phyloP scores from a whole-genome alignment of 2,329 filamentous ascomycete genomes.

The Xylariaceae sp. region DNA sequence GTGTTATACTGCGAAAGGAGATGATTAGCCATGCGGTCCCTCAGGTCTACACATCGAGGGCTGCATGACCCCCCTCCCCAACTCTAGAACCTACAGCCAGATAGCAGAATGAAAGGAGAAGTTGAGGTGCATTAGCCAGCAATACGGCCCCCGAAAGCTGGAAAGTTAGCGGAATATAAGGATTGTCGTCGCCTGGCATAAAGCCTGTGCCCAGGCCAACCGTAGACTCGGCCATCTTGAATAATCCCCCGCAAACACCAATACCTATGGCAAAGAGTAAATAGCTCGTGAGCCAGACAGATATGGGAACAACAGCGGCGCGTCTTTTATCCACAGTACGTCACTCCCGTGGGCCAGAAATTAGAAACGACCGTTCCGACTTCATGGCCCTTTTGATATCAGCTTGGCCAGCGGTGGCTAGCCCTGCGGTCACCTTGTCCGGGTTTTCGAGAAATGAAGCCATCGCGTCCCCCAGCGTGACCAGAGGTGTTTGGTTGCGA shows the following conservation, averaged over 20 bases:
- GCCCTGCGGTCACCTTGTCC: constrained; percentile 34
- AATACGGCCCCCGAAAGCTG: constrained; percentile 5
- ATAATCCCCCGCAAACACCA: not conserved
- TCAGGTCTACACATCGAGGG: not conserved
- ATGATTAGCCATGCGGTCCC: not conserved
- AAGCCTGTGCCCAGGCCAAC: not conserved
- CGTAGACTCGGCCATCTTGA: not conserved
- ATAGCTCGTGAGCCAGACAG: constrained; percentile 1
- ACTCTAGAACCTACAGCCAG: constrained; percentile 16
- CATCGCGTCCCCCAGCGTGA: constrained; percentile 48
- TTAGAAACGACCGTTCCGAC: not conserved
- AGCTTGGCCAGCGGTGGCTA: constrained; percentile 13
- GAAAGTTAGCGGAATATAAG: not conserved
- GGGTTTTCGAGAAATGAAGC: constrained; percentile 43
- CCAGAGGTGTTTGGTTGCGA: constrained; percentile 37
- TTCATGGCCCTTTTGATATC: constrained; percentile 7
- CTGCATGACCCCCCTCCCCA: too few species aligned
- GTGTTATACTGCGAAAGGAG: constrained; percentile 26
- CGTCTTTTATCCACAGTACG: constrained; percentile 3
- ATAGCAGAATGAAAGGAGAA: constrained; percentile 34
- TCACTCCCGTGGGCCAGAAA: constrained; percentile 12
- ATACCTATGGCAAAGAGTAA: not conserved
- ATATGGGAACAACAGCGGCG: not conserved
- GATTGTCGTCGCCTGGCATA: constrained; percentile 3
- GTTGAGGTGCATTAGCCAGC: constrained; percentile 33